phyloP scores from a whole-genome alignment of 2,329 filamentous ascomycete genomes.

The Cladophialophora immunda region DNA sequence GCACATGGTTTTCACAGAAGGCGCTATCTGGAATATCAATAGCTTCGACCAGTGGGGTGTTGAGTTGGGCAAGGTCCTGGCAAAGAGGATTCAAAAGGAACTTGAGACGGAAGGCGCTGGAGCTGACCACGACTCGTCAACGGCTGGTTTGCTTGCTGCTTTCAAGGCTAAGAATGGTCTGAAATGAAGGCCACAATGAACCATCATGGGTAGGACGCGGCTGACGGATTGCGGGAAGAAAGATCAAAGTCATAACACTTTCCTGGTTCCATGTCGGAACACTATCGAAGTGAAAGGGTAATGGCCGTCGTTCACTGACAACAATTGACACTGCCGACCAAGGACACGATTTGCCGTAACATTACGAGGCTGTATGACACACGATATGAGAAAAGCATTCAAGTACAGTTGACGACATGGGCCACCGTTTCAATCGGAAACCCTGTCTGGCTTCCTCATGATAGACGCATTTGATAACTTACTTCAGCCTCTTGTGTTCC shows the following conservation, averaged over 20 bases:
- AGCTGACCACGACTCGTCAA: slow-evolving; percentile 82
- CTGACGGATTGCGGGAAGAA: neutral
- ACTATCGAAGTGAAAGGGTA: neutral
- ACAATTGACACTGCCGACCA: neutral
- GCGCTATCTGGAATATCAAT: slow-evolving; percentile 99
- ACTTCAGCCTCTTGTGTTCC: neutral
- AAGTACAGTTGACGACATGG: slow-evolving; percentile 11
- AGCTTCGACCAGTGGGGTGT: slow-evolving; percentile 99
- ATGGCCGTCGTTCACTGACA: neutral
- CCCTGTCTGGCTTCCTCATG: too few species aligned
- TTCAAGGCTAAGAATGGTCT: slow-evolving; percentile 80
- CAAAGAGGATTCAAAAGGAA: slow-evolving; percentile 89
- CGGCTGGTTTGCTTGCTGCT: slow-evolving; percentile 85
- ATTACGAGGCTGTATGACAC: slow-evolving; percentile 5
- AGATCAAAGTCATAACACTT: neutral
- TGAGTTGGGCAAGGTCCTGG: slow-evolving; percentile 93
- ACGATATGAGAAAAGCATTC: slow-evolving; percentile 14
- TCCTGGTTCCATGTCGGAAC: neutral
- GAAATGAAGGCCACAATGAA: slow-evolving; percentile 31
- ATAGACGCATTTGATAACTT: neutral
- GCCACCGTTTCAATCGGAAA: neutral
- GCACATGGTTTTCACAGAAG: slow-evolving; percentile 97
- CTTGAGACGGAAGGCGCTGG: slow-evolving; percentile 77
- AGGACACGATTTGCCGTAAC: neutral
- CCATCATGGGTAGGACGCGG: neutral